These are phyloP conservation scores for Limnomonas spitsbergensis DNA, from an alignment of 139 green algal species.

Conservation along the genomic window DNA sequence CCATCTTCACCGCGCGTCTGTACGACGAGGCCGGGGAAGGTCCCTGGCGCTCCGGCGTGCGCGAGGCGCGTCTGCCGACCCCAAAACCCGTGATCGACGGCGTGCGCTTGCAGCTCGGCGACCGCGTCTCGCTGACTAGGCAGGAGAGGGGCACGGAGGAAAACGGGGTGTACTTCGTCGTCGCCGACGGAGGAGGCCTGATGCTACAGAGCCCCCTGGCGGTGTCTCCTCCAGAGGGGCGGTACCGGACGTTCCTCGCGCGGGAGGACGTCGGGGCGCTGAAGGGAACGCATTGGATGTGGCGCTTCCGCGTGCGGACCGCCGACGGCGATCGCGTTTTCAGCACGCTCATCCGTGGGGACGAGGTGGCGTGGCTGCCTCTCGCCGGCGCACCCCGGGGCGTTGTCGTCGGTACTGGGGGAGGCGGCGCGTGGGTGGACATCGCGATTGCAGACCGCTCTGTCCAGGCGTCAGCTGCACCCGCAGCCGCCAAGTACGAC, in stretches of 20 bases:
- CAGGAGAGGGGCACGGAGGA: not conserved
- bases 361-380: conserved; percentile 1
- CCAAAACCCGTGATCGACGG: not conserved
- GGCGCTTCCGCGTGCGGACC: too few species aligned
- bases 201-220: not conserved
- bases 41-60: too few species aligned
- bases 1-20: too few species aligned
- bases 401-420: not conserved
- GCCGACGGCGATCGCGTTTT: too few species aligned
- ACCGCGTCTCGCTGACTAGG: not conserved
- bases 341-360: too few species aligned
- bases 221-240: too few species aligned
- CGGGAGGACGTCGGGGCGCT: too few species aligned
- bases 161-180: not conserved
- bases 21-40: too few species aligned
- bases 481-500: not conserved
- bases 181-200: not conserved
- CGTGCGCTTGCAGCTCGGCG: not conserved
- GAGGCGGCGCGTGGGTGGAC: not conserved
- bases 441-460: not conserved
- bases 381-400: not conserved
- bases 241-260: too few species aligned
- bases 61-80: too few species aligned
- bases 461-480: not conserved
- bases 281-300: too few species aligned